These are phyloP conservation scores for Xylaria intraflava DNA, from an alignment of 495 filamentous ascomycete genomes.

Conservation along the genomic window DNA sequence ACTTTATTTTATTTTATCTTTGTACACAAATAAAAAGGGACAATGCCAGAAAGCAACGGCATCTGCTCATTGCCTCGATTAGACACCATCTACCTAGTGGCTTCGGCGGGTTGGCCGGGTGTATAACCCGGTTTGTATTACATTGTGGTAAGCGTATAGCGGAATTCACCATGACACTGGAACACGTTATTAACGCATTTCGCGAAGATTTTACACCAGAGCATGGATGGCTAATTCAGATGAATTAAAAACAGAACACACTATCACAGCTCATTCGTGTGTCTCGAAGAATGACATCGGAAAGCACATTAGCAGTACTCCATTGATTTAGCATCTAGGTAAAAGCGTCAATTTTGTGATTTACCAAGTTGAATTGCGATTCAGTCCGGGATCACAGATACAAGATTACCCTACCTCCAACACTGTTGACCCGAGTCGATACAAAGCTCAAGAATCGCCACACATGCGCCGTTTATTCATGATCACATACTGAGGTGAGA, in stretches of 20 bases:
- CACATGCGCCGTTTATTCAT: slow-evolving; percentile 10
- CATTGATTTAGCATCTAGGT: slow-evolving; percentile 16
- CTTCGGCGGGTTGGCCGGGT: slow-evolving; percentile 7
- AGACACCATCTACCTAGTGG: neutral
- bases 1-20: no score
- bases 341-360: slow-evolving; percentile 3
- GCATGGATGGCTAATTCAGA: no score
- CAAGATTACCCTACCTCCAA: neutral
- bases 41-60: no score
- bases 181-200: no score
- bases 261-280: neutral
- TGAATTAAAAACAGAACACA: neutral
- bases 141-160: slow-evolving; percentile 16
- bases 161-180: slow-evolving; percentile 5
- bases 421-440: slow-evolving; percentile 3
- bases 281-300: neutral
- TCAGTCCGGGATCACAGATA: neutral
- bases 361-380: neutral
- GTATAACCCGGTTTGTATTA: slow-evolving; percentile 22
- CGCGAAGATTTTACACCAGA: no score
- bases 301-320: neutral
- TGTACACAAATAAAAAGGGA: no score
- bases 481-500: slow-evolving; percentile 40
- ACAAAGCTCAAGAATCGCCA: slow-evolving; percentile 5
- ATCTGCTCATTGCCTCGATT: neutral